These are phyloP conservation scores for Pseudisothecium myosuroides DNA, from an alignment of 225 moss, liverwort and hornwort species.

Conservation along the genomic window DNA sequence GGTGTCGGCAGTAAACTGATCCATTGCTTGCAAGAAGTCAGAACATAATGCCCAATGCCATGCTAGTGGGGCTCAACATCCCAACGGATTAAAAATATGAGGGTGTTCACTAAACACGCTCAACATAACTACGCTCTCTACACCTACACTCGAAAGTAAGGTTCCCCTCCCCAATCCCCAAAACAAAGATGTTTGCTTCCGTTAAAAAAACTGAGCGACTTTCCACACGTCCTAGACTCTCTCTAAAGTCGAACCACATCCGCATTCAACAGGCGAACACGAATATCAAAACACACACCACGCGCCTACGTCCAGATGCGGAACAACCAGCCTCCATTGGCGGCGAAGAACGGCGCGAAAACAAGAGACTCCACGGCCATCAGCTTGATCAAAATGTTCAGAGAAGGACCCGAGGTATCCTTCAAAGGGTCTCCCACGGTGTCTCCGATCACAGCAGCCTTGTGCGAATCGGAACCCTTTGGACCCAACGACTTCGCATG, in stretches of 20 bases:
- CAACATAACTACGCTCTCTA: background rate
- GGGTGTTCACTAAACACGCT: slow-evolving; percentile 8
- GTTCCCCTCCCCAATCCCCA: background rate
- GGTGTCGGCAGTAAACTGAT: background rate
- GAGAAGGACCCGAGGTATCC: slow-evolving; percentile 54
- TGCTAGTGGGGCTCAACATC: background rate
- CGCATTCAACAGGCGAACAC: background rate
- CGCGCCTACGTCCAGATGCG: slow-evolving; percentile 8
- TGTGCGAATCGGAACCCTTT: slow-evolving; percentile 61
- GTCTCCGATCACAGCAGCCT: slow-evolving; percentile 49
- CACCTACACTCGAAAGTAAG: background rate
- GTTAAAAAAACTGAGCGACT: background rate
- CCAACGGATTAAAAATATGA: background rate
- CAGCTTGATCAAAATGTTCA: slow-evolving; percentile 59
- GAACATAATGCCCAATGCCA: background rate
- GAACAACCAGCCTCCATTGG: slow-evolving; percentile 51
- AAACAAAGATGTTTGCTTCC: background rate
- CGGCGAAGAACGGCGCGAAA: slow-evolving; percentile 49
- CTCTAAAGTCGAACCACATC: background rate
- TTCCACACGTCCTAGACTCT: background rate
- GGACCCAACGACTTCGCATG: slow-evolving; percentile 48
- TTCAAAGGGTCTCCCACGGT: slow-evolving; percentile 68
- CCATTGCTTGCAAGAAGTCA: background rate
- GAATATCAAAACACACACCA: background rate
- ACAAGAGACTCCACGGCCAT: slow-evolving; percentile 60